These are phyloP conservation scores for Solanum neorickii DNA, from an alignment of 257 asterid species.

Conservation along the genomic window DNA sequence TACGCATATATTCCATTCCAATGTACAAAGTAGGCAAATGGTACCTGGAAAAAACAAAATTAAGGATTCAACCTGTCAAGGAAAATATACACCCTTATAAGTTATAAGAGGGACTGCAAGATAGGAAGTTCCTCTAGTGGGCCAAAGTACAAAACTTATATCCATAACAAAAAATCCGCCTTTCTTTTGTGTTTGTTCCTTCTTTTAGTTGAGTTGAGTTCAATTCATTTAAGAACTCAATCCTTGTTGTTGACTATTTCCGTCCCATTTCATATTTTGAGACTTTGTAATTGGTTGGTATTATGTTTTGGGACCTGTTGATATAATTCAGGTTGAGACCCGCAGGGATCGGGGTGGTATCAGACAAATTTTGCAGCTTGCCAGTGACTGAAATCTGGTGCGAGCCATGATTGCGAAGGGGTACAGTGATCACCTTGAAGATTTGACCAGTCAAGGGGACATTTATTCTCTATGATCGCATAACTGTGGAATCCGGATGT, in stretches of 20 bases:
- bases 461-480: neutral
- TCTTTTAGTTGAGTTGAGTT: neutral
- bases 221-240: neutral
- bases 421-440: neutral
- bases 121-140: neutral
- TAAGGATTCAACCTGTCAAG: conserved; percentile 19
- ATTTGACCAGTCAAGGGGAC: neutral
- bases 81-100: neutral
- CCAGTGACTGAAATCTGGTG: neutral
- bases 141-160: neutral
- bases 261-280: neutral
- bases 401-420: neutral
- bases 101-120: conserved; percentile 11
- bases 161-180: neutral
- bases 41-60: conserved; percentile 59
- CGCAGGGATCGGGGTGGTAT: neutral
- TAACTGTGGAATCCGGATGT: neutral
- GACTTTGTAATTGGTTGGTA: neutral
- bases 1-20: conserved; percentile 99
- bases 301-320: neutral
- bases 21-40: conserved; percentile 90
- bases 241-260: neutral
- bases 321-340: neutral
- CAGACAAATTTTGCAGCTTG: neutral
- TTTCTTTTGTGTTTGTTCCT: neutral